Conservation (phyloP, 2,329 filamentous ascomycete species). For the Hawksworthiomyces lignivorus region DNA sequence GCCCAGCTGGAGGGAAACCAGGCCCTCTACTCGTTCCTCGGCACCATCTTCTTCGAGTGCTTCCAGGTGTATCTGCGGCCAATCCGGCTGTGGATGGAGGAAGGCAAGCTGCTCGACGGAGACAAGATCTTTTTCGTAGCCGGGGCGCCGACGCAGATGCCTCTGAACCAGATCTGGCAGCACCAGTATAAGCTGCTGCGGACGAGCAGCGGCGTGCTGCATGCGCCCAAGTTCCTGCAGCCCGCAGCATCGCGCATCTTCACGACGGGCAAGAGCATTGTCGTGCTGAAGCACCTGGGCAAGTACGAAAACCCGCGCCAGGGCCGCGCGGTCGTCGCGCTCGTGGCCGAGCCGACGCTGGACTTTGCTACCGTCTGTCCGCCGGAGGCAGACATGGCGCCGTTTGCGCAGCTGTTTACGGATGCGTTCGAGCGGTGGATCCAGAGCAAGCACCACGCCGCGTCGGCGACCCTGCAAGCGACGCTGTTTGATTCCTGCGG, state of each 20-base stretch:
- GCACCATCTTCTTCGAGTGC: conserved; percentile 68
- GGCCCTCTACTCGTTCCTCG: conserved; percentile 54
- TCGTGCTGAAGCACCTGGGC: conserved; percentile 69
- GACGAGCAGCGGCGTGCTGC: conserved; percentile 50
- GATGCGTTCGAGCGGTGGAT: conserved; percentile 70
- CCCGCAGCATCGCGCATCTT: conserved; percentile 67
- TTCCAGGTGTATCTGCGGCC: conserved; percentile 76
- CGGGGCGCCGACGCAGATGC: conserved; percentile 46
- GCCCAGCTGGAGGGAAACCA: conserved; percentile 63
- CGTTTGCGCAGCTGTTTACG: conserved; percentile 69
- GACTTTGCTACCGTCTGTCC: conserved; percentile 51
- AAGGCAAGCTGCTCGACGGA: conserved; percentile 57
- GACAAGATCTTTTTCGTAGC: conserved; percentile 72
- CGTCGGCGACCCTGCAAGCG: conserved; percentile 57
- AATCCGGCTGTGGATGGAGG: conserved; percentile 76
- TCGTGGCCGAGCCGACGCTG: conserved; percentile 36
- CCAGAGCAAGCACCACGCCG: conserved; percentile 61
- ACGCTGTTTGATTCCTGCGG: conserved; percentile 63
- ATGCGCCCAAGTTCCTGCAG: conserved; percentile 68
- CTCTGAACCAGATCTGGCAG: conserved; percentile 65
- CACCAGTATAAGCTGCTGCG: conserved; percentile 62
- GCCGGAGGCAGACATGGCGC: conserved; percentile 40
- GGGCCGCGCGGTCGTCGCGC: conserved; percentile 20
- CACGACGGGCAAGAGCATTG: conserved; percentile 78
- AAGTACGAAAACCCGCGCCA: conserved; percentile 33